Evolutionary conservation across 768 basidiomycete genomes (phyloP), one percentile per base, ranked within the genome.

Genomic region (Trametes punicea): DNA sequence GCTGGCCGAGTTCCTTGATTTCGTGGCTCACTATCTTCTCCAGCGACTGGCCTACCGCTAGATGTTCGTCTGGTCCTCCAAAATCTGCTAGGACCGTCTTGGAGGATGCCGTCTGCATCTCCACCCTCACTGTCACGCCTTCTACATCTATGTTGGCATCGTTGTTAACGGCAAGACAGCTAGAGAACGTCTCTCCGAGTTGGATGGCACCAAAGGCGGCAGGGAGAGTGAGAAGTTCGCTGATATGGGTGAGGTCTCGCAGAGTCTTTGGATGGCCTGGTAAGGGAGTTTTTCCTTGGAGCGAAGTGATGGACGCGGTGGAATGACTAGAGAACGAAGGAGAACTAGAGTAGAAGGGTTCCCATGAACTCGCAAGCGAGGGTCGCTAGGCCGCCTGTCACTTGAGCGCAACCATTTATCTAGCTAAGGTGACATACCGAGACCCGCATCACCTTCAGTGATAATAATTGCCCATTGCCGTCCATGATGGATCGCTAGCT

Each of bases 1-100:
- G 93, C 66, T 92, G 85, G 0, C 93, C 93, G 18, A 96, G 77
- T 67, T 98, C 94, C 71, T 97, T 97, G 62, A 97, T 90, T 73
- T 98, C 95, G 65, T 92, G 89, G 57, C 83, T 77, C 1, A 93
- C 85, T 15, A 89, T 73, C 39, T 77, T 73, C 67, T 91, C 87
- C 29, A 90, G 64, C 0, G 82, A 82, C 64, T 84, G 82, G 21
- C 83, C 82, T 2, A 78, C 75, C 0, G 68, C 51, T 46, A 96
- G 71, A 21, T 66, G 70, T 33, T 76, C 69, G 2, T 75, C 75
- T 8, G 73, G 57, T 3, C 82, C 84, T 4, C 88, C 88, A 44
- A 83, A 78, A 63, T 88, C 89, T 15, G 78, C 80, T 21, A 87
- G 72, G 13, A 78, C 67, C 3, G 78, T 72, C 69, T 92, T 93